Evolutionary conservation across 2,329 filamentous ascomycete species (phyloP).

Genomic region (Penicillium sp.): DNA sequence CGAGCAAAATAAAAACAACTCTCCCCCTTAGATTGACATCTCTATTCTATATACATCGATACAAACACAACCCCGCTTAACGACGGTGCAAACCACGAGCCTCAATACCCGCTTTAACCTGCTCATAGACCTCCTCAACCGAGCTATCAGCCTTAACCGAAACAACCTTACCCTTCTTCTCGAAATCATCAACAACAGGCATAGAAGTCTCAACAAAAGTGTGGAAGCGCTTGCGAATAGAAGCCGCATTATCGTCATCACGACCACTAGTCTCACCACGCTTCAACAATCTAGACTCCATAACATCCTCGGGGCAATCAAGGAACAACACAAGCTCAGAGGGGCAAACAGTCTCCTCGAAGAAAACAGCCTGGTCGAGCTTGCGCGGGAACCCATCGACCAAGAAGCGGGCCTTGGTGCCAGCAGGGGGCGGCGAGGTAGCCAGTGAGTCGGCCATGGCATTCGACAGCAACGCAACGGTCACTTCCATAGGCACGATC

Average conservation of each 20-base stretch:
- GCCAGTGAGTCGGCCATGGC: constrained; percentile 74
- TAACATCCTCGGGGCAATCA: constrained; percentile 84
- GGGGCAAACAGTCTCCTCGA: constrained; percentile 83
- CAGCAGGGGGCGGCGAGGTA: constrained; percentile 36
- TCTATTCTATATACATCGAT: constrained; percentile 4
- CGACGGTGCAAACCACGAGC: constrained; percentile 39
- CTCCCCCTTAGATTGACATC: not conserved
- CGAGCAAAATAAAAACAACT: not conserved
- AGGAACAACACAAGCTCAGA: constrained; percentile 88
- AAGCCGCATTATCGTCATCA: constrained; percentile 90
- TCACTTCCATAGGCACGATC: constrained; percentile 99
- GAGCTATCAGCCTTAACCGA: constrained; percentile 69
- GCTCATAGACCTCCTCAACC: constrained; percentile 63
- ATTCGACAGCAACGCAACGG: constrained; percentile 88
- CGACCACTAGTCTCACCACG: constrained; percentile 90
- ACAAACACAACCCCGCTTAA: constrained; percentile 14
- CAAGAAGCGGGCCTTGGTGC: constrained; percentile 66
- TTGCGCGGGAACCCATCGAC: constrained; percentile 88
- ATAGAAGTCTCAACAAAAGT: constrained; percentile 95
- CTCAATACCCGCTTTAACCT: constrained; percentile 51
- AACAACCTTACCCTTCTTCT: constrained; percentile 72
- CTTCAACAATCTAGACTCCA: constrained; percentile 80
- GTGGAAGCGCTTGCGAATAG: constrained; percentile 92
- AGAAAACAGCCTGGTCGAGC: constrained; percentile 93
- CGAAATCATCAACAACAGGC: constrained; percentile 89